Base-by-base conservation (phyloP, 164 flowering plant species). In the Stephania yunnanensis region DNA sequence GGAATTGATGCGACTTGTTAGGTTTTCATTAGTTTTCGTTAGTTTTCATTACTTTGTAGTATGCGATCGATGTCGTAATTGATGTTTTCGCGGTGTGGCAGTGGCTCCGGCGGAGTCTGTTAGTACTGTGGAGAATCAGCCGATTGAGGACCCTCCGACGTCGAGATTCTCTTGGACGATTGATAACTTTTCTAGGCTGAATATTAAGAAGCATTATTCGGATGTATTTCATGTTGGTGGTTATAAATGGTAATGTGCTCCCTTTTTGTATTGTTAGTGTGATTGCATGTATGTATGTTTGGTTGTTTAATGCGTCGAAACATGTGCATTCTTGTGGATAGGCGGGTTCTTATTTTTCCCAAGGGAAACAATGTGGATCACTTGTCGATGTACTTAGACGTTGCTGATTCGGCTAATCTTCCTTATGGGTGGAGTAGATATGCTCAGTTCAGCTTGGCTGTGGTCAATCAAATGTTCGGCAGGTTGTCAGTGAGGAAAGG, bases 341-440 rank as follows among this genome's bases (percentile, higher is more conserved):
- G 97, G 97, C 86, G 94, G 69, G 82, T 92, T 19, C 86, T 92
- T 76, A 84, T 86, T 61, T 92, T 90, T 75, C 94, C 97, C 0
- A 90, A 92, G 63, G 97, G 97, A 63, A 90, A 92, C 85, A 89
- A 90, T 75, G 94, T 90, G 78, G 93, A 89, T 75, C 88, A 89
- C 76, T 78, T 92, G 82, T 92, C 97, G 0, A 84, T 92, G 92
- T 92, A 92, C 80, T 79, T 92, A 73, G 94, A 92, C 81, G 94
- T 90, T 69, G 97, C 92, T 10, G 94, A 92, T 80, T 86, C 92
- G 6, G 44, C 81, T 9, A 83, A 78, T 44, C 79, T 92, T 81
- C 94, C 92, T 25, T 90, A 90, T 80, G 97, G 92, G 44, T 92
- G 97, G 97, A 90, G 89, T 80, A 88, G 97, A 86, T 87, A 88